phyloP scores from a whole-genome alignment of 1,139 yeast genomes.

The Lizanozyma gosingica region DNA sequence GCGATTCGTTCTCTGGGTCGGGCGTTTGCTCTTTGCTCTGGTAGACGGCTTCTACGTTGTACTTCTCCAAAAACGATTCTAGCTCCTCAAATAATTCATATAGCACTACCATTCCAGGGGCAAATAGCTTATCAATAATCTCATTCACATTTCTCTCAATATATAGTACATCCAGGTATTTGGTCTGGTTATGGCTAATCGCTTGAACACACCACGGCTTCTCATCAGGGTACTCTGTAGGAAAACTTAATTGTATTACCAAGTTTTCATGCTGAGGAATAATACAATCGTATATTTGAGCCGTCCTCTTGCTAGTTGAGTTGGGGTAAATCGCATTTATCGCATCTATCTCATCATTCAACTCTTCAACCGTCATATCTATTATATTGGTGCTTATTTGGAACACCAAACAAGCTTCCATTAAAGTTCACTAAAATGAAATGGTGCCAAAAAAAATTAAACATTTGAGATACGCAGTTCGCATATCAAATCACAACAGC shows the following conservation, averaged over 20 bases:
- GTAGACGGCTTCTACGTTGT: constrained; percentile 10
- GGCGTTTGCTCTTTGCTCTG: constrained; percentile 27
- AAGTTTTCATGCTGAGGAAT: constrained; percentile 60
- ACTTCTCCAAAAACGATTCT: constrained; percentile 21
- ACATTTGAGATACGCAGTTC: background rate
- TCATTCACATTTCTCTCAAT: constrained; percentile 19
- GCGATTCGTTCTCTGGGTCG: constrained; percentile 31
- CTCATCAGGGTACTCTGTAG: constrained; percentile 57
- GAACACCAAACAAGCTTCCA: background rate
- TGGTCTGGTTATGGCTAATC: constrained; percentile 15
- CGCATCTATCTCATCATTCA: constrained; percentile 72
- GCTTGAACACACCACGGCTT: constrained; percentile 26
- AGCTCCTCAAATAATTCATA: constrained; percentile 31
- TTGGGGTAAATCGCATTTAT: constrained; percentile 87
- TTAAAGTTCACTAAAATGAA: background rate
- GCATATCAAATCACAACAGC: background rate
- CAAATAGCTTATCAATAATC: constrained; percentile 15
- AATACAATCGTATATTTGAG: constrained; percentile 38
- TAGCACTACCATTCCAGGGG: constrained; percentile 29
- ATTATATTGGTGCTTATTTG: background rate
- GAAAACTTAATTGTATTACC: constrained; percentile 58
- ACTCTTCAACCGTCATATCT: constrained; percentile 42
- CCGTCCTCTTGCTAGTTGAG: constrained; percentile 21
- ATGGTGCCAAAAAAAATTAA: background rate
- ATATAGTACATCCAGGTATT: constrained; percentile 26